Base-by-base conservation (phyloP, 2,329 filamentous ascomycete species). In the Pseudopyricularia javanii region DNA sequence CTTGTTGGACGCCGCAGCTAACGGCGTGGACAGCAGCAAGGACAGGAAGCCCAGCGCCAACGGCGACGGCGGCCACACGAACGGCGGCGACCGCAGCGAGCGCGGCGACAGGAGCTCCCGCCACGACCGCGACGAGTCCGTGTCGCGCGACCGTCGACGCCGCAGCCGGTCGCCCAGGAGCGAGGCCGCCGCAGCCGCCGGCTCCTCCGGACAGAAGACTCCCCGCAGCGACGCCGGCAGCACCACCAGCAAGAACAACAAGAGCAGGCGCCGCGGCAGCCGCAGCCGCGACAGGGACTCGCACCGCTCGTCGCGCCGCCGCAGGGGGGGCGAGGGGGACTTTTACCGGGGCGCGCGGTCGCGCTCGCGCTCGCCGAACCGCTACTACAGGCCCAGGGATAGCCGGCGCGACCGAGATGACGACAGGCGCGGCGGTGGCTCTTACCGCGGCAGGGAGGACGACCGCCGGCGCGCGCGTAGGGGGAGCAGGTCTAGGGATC, bases 1-100 rank as follows among this genome's bases (percentile, higher is more conserved):
- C 59, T 79, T 96, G 59, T 82, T 96, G 60, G 90, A 95, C 17
- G 40, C 43, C 70, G 88, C 86, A 51, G 88, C 87, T 57, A 88
- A 87, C 51, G 83, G 82, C 40, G 55, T 53, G 35, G 53, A 48
- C 65, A 74, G 76, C 59, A 74, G 76, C 59, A 70, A 73, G 52
- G 71, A 77, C 52, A 73, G 74, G 62, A 71, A 70, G 61, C 60
- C 67, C 57, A 66, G 70, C 54, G 64, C 72, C 59, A 79, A 80
- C 57, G 78, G 82, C 58, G 72, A 74, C 9, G 17, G 24, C 58
- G 79, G 82, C 61, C 75, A 78, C 54, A 74, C 76, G 58, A 82
- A 74, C 58, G 69, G 71, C 58, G 69, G 71, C 57, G 79, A 79
- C 53, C 64, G 63, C 58, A 71, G 70, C 60, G 75, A 80, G 58